Evolutionary conservation across 495 filamentous ascomycete genomes (phyloP), one percentile per base, ranked within the genome.

Genomic region (Daldinia grandis): DNA sequence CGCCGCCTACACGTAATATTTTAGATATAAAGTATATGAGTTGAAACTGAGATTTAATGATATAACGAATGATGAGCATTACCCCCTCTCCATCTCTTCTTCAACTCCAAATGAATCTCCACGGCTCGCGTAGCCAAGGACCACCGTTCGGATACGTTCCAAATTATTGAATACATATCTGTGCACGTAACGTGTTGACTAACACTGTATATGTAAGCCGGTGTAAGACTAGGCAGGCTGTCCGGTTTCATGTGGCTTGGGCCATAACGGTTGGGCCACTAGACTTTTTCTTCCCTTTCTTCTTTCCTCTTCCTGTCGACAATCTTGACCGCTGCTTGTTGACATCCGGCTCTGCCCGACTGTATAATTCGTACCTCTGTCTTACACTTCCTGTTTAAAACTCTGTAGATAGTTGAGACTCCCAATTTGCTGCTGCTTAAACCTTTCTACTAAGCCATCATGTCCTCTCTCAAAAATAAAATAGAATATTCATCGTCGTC

Each of bases 281-380:
- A 30, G 27, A 35, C 15, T 6, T 56, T 30, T 57, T 15, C 28
- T 42, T 54, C 21, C 28, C 12, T 49, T 51, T 37, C 21, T 51
- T 40, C 37, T 37, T 50, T 53, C 27, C n/a, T 37, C 25, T 37
- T 30, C n/a, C 19, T 37, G 24, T 53, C 49, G 42, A 61, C 47
- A 65, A 65, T 71, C 37, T 66, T 61, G 28, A 58, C 38, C 62
- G 58, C 44, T 38, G 17, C 21, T 51, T 24, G 25, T 37, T 49
- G 9, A 37, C 15, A 42, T 69, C 10, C 42, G 59, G 40, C 58
- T 59, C 59, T 58, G 62, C 28, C 44, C 37, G 17, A 42, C 28
- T 21, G 19, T 49, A 49, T 33, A 21, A 19, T 25, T 21, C 35
- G 25, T 19, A 42, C 35, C n/a, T 19, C 19, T 37, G 51, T 64